phyloP scores from a whole-genome alignment of 1,139 yeast genomes.

The Debaryomyces psychrophilus region DNA sequence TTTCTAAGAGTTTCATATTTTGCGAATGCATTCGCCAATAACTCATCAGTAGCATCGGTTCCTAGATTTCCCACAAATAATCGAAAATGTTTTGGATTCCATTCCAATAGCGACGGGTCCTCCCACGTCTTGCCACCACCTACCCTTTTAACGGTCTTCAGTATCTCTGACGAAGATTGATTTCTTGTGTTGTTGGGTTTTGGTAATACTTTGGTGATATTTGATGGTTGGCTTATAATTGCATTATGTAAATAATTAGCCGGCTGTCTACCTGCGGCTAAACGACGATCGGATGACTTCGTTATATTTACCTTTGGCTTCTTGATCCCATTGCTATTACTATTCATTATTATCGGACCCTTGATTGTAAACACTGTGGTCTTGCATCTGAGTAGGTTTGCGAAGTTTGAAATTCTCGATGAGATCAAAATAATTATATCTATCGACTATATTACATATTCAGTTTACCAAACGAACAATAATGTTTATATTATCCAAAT shows the following conservation, averaged over 20 bases:
- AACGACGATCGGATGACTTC: conserved; percentile 55
- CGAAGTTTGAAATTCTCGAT: conserved; percentile 7
- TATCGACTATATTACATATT: too few species aligned
- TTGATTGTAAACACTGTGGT: neutral
- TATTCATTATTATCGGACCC: conserved; percentile 7
- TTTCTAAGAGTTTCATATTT: conserved; percentile 54
- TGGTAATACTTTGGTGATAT: conserved; percentile 5
- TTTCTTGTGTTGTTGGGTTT: conserved; percentile 5
- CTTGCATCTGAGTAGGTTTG: neutral
- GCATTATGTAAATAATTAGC: conserved; percentile 43
- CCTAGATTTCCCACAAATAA: conserved; percentile 78
- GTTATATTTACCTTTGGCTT: conserved; percentile 28
- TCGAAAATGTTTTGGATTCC: conserved; percentile 72
- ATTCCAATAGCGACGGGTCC: conserved; percentile 51
- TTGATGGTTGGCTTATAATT: conserved; percentile 7
- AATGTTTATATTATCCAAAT: conserved; percentile 84
- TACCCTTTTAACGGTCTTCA: conserved; percentile 40
- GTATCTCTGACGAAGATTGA: conserved; percentile 2
- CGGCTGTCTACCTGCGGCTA: conserved; percentile 52
- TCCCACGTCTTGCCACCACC: conserved; percentile 55
- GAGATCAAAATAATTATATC: conserved; percentile 8
- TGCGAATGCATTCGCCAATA: conserved; percentile 54
- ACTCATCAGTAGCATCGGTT: conserved; percentile 62
- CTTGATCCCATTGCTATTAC: conserved; percentile 13
- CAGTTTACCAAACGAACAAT: neutral